Conservation (phyloP, 139 green algal genomes). For the Picochlorum sp. region DNA sequence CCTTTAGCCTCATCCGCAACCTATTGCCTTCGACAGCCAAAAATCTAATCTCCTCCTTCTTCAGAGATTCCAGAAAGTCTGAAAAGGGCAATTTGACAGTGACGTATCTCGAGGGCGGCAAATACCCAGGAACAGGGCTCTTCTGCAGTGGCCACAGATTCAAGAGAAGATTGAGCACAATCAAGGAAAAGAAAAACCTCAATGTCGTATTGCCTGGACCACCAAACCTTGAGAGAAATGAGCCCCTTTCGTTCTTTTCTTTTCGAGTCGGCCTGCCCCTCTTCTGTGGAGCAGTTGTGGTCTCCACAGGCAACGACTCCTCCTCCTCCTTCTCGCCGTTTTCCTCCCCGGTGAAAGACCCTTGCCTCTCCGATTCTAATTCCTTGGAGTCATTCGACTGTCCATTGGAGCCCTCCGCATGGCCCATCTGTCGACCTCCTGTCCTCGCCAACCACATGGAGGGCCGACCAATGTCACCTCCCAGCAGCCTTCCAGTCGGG, state of each 20-base stretch:
- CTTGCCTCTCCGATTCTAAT: no score
- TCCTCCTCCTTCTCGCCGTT: conserved; percentile 2
- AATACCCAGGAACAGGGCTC: conserved; percentile 3
- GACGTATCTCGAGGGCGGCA: conserved; percentile 12
- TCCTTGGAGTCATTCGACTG: no score
- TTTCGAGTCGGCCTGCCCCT: no score
- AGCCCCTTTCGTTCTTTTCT: background rate
- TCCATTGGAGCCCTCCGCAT: no score
- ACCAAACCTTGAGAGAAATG: background rate
- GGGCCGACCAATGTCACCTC: no score
- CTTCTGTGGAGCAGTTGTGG: background rate
- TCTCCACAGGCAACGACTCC: conserved; percentile 25
- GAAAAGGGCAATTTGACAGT: conserved; percentile 43
- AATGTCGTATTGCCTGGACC: conserved; percentile 4
- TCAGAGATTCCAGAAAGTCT: conserved; percentile 63
- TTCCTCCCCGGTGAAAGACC: background rate
- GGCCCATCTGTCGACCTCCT: no score
- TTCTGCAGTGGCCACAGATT: conserved; percentile 3
- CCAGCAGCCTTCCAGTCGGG: no score
- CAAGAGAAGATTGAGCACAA: conserved; percentile 17
- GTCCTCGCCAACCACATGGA: no score
- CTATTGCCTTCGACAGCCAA: conserved; percentile 64
- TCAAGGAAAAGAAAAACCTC: conserved; percentile 15
- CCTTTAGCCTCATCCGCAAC: conserved; percentile 23
- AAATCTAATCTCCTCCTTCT: conserved; percentile 53